Evolutionary conservation across 2,329 filamentous ascomycete genomes (phyloP).

Genomic region (Rhynchosporium agropyri): DNA sequence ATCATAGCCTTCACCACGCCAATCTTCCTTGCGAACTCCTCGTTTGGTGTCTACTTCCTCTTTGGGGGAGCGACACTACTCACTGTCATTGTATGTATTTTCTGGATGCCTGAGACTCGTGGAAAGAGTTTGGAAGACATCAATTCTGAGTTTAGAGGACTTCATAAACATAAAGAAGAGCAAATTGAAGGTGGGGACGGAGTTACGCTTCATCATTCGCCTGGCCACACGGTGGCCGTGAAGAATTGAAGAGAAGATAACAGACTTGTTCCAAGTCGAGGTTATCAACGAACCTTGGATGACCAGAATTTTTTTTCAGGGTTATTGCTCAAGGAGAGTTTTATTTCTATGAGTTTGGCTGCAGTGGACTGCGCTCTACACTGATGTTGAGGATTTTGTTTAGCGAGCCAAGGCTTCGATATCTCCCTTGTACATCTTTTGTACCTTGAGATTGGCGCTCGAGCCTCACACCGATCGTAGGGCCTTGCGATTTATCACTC

Average conservation of each 20-base stretch:
- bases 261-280: neutral
- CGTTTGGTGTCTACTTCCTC: conserved; percentile 38
- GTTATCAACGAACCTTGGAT: neutral
- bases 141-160: conserved; percentile 28
- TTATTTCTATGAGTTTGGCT: neutral
- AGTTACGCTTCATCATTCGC: neutral
- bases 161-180: neutral
- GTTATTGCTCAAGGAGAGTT: neutral
- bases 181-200: neutral
- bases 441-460: neutral
- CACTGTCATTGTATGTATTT: conserved; percentile 27
- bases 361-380: neutral
- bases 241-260: neutral
- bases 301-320: neutral
- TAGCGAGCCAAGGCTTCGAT: neutral
- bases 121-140: conserved; percentile 36
- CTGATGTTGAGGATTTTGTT: neutral
- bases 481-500: conserved; percentile 12
- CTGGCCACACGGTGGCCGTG: no score
- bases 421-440: neutral
- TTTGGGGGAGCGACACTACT: conserved; percentile 46
- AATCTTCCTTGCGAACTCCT: conserved; percentile 37
- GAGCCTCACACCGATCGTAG: neutral
- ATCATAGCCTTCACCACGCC: conserved; percentile 43
- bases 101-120: conserved; percentile 41